phyloP scores from a whole-genome alignment of 1,139 yeast species.

The Yarrowia galli region DNA sequence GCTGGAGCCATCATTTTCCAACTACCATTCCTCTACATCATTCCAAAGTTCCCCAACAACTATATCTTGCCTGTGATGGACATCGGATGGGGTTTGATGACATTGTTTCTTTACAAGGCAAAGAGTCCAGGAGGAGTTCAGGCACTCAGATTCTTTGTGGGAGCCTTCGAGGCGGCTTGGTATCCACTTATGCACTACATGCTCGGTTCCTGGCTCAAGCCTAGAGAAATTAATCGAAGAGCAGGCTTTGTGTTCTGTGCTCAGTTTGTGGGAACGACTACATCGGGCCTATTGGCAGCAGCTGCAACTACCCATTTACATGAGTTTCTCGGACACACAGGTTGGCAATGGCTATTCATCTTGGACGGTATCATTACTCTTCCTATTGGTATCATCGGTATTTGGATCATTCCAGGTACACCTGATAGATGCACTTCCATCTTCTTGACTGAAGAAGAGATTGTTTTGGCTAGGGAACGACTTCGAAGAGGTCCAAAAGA shows the following conservation, averaged over 20 bases:
- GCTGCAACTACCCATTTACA: conserved; percentile 60
- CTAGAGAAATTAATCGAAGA: conserved; percentile 65
- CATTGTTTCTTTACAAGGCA: conserved; percentile 62
- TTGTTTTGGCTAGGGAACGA: conserved; percentile 65
- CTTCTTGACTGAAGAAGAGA: conserved; percentile 68
- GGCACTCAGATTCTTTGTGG: conserved; percentile 65
- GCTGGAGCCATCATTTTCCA: conserved; percentile 66
- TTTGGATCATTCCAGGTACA: conserved; percentile 71
- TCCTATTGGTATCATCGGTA: conserved; percentile 69
- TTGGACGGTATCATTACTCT: conserved; percentile 62
- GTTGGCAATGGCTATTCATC: conserved; percentile 76
- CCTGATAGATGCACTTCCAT: conserved; percentile 60
- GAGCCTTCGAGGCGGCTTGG: conserved; percentile 66
- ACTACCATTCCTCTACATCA: conserved; percentile 57
- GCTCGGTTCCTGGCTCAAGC: conserved; percentile 67
- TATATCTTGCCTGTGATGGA: conserved; percentile 52
- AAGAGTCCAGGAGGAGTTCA: conserved; percentile 58
- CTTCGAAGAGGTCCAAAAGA: conserved; percentile 45
- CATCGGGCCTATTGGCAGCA: conserved; percentile 56
- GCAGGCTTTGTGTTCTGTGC: conserved; percentile 52
- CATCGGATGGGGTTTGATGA: conserved; percentile 69
- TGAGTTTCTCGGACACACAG: conserved; percentile 59
- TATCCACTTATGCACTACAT: conserved; percentile 67
- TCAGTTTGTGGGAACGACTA: conserved; percentile 54
- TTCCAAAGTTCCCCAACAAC: conserved; percentile 59